Evolutionary conservation across 2,329 filamentous ascomycete species (phyloP).

Genomic region (Alternaria gaisen): DNA sequence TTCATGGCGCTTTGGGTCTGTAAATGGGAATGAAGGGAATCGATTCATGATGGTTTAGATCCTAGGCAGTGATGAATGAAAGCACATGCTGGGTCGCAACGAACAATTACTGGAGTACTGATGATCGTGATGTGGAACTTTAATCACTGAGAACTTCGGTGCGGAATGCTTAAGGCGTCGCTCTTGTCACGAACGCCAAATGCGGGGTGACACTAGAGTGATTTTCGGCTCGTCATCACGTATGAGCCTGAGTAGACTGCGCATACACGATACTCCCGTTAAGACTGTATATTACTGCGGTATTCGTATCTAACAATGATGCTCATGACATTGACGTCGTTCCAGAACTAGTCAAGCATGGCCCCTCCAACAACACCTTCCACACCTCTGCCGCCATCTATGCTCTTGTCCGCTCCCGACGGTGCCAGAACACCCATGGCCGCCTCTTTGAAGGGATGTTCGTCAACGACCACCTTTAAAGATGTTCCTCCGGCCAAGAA

Average conservation of each 20-base stretch:
- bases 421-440: background rate
- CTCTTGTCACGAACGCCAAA: background rate
- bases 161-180: background rate
- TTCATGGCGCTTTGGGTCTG: slow-evolving; percentile 50
- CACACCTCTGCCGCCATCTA: background rate
- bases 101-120: slow-evolving; percentile 22
- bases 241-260: background rate
- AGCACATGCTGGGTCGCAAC: slow-evolving; percentile 45
- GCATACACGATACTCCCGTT: background rate
- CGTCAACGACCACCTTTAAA: background rate
- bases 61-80: slow-evolving; percentile 49
- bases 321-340: background rate
- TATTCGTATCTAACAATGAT: background rate
- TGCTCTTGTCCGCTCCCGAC: background rate
- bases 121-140: slow-evolving; percentile 11
- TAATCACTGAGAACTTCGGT: background rate
- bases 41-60: slow-evolving; percentile 47
- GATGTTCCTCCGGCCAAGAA: background rate
- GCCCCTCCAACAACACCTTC: background rate
- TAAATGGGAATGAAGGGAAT: slow-evolving; percentile 36
- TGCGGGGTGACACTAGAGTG: background rate
- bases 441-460: background rate
- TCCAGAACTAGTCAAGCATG: background rate
- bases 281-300: background rate
- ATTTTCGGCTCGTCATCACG: background rate